Evolutionary conservation across 768 basidiomycete species (phyloP), one percentile per base, ranked within the genome.

Genomic region (Coprinellus micaceus): DNA sequence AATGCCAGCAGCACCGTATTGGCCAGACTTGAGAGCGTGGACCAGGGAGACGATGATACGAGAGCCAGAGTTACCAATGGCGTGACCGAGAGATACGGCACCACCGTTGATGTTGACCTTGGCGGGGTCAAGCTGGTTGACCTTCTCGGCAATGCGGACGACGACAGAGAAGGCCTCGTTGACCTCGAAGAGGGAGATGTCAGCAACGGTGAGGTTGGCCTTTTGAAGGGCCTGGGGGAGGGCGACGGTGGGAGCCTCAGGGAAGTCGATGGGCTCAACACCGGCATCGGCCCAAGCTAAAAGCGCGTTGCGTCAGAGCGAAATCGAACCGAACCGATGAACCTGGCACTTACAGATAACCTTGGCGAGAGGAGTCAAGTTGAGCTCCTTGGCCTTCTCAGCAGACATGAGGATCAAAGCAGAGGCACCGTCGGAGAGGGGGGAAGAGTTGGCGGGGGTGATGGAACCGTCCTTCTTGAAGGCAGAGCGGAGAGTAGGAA

Each of bases 81-180:
- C 93, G 70, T 98, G 89, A 29, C 95, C 95, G 48, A 98, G 86
- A 53, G 96, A 91, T 60, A 98, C 96, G 49, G 93, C 96, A 72
- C 96, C 96, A 71, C 95, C 92, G 65, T 93, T 82, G 50, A 89
- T 77, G 68, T 99, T 98, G 68, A 98, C 83, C 77, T 94, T 98
- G 52, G 84, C 82, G 28, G 90, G 82, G 70, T 93, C 88, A 60
- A 99, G 80, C 54, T 79, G 78, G 60, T 96, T 81, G 19, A 92
- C 79, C 75, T 98, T 89, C 75, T 97, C 93, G 2, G 89, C 90
- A 52, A 96, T 88, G 49, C 88, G 82, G 62, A 91, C 88, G 62
- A 98, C 96, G 46, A 90, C 90, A 1, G 94, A 94, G 82, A 98
- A 99, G 25, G 96, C 96, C 72, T 99, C 96, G 71, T 99, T 99